Evolutionary conservation across 2,329 filamentous ascomycete genomes (phyloP), one percentile per base, ranked within the genome.

Genomic region (Teratosphaeria pseudoeucalypti): DNA sequence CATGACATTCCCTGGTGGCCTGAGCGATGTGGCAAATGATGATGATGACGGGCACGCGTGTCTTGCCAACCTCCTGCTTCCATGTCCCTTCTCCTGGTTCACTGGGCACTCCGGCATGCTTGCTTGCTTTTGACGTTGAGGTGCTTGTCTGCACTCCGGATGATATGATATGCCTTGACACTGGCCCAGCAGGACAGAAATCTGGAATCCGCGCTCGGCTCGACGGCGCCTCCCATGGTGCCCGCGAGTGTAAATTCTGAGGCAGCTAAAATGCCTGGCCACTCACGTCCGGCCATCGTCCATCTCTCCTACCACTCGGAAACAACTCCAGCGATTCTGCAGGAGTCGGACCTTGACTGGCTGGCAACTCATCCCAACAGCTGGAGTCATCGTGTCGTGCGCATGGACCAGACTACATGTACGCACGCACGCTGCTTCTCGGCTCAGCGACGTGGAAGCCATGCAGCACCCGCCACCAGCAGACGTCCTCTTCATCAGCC

Each of bases 1-100:
- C 60, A 59, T 59, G 59, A 55, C 55, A 62, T 59, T 27, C 57
- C 52, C 32, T 54, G 52, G 14, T 29, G 26, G 52, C 26, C 52
- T n/a, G n/a, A 23, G 34, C 19, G 19, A 19, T 26, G 54, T 43
- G 54, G 54, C 54, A 32, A 56, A 5, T 32, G 7, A 23, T 23
- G 23, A 14, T 55, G 6, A 34, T 34, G 43, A 54, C 29, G 52
- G 12, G 23, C 52, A 27, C 34, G 34, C 54, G 32, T 56, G 54
- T 56, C 54, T 56, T 56, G 54, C 54, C 54, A 56, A 26, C 29
- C 54, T 56, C 34, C n/a, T 34, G 43, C 43, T 49, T n/a, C 37
- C 37, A 23, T 23, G 23, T 23, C 23, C 23, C 23, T 23, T 43
- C 16, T 14, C 12, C 4, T n/a, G 37, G 9, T 12, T 6, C 37